phyloP scores from a whole-genome alignment of 2,329 filamentous ascomycete genomes.

The Xylariales sp. region DNA sequence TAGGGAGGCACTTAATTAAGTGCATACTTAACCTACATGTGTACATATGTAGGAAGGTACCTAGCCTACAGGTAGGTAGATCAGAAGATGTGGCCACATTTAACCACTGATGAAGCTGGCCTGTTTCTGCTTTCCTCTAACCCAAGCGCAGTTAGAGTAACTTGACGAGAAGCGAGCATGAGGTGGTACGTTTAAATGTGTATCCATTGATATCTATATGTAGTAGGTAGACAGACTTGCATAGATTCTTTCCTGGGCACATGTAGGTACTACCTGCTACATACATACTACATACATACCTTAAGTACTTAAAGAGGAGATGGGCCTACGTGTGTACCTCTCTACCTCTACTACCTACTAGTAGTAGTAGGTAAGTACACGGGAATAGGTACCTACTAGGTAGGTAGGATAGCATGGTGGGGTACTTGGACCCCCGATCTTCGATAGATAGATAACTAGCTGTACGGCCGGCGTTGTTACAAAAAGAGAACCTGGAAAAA shows the following conservation, averaged over 20 bases:
- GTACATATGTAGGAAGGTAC: too few relatives aligned
- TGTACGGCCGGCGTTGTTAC: constrained; percentile 10
- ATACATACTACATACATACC: too few relatives aligned
- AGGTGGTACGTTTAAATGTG: too few relatives aligned
- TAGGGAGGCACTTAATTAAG: not conserved
- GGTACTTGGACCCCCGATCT: not conserved
- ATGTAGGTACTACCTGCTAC: too few relatives aligned
- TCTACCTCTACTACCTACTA: too few relatives aligned
- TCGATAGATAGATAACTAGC: not conserved
- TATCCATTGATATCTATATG: not conserved
- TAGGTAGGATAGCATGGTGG: too few relatives aligned
- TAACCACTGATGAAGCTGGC: not conserved
- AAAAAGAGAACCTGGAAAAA: not conserved
- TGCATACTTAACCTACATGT: not conserved
- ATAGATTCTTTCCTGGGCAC: too few relatives aligned
- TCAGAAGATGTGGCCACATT: not conserved
- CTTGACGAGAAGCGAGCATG: not conserved
- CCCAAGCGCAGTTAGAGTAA: constrained; percentile 3
- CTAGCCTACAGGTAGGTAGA: not conserved
- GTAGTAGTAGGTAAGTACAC: too few relatives aligned
- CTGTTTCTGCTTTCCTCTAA: not conserved
- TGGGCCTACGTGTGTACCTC: too few relatives aligned
- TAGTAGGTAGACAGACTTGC: not conserved
- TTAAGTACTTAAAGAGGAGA: too few relatives aligned
- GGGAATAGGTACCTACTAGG: too few relatives aligned